Conservation (phyloP, 257 asterid species). For the Gentiana dahurica region DNA sequence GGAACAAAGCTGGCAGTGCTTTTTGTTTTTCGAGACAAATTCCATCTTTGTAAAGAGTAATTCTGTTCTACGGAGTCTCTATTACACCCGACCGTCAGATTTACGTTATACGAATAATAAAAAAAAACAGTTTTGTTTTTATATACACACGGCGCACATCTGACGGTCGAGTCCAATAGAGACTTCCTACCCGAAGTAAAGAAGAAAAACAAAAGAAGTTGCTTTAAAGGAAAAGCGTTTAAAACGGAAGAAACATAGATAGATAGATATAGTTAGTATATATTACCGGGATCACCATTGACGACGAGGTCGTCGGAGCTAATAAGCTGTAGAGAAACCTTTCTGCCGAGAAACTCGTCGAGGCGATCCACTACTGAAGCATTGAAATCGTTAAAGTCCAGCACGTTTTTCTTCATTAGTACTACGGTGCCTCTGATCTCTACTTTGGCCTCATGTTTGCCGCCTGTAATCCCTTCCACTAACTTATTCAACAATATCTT, state of each 20-base stretch:
- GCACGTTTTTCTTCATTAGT: conserved; percentile 47
- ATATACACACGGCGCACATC: no score
- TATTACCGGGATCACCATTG: conserved; percentile 14
- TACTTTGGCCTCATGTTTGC: conserved; percentile 13
- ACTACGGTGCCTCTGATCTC: conserved; percentile 49
- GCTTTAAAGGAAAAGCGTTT: background rate
- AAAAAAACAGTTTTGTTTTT: background rate
- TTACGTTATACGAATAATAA: background rate
- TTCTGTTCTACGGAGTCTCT: no score
- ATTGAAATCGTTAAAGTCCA: conserved; percentile 27
- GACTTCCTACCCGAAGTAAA: no score
- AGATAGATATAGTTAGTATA: no score
- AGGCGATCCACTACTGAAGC: conserved; percentile 37
- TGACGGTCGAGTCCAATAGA: no score
- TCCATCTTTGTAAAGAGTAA: no score
- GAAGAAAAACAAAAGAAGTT: background rate
- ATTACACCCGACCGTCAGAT: no score
- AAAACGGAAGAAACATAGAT: background rate
- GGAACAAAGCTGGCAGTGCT: no score
- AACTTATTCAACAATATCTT: conserved; percentile 9
- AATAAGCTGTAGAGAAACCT: conserved; percentile 52
- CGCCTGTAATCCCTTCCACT: conserved; percentile 10
- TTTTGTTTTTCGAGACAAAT: no score
- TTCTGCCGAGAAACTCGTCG: conserved; percentile 43
- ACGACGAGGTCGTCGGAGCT: conserved; percentile 15